Base-by-base conservation (phyloP, 805 yeast genomes). In the Alloascoidea africana region DNA sequence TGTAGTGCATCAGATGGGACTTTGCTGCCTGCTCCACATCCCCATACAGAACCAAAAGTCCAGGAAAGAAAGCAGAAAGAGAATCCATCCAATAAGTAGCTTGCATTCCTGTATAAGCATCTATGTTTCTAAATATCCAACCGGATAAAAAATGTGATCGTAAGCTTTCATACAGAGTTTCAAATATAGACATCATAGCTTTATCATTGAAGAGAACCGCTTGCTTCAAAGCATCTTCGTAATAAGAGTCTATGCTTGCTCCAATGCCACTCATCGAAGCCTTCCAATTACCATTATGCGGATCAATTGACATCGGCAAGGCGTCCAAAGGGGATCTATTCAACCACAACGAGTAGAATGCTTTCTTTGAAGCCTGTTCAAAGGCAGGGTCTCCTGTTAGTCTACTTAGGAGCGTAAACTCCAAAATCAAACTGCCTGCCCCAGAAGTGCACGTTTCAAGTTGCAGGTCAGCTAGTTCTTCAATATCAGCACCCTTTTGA, bases 181-280 rank as follows among this genome's bases (percentile, higher is more conserved):
- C 51, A 83, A 87, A 86, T 41, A 85, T 65, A 2, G 58, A 50
- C 30, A 52, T 49, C 30, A 73, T 56, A 11, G 63, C 59, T 13
- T 60, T 60, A 45, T 79, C 81, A 49, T 80, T 73, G 42, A 86
- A 84, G 11, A 87, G 50, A 8, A 87, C 67, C 2, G 86, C 62
- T 15, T 76, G 74, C 51, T 87, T 87, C 33, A 84, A 63, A 0
- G 94, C 81, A 55, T 86, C 83, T 51, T 87, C 97, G 51, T 78
- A 87, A 49, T 83, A 83, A 0, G 95, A 84, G 55, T 87, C 97
- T 13, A 84, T 70, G 2, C 94, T 80, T 0, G 96, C 96, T 2
- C 97, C 96, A 6, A 82, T 66, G 0, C 96, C 95, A 0, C 91
- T 72, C 33, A 74, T 56, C 0, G 66, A 53, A 39, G 78, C 78